Base-by-base conservation (phyloP, 2,329 filamentous ascomycete genomes). In the Fusarium ambrosium region DNA sequence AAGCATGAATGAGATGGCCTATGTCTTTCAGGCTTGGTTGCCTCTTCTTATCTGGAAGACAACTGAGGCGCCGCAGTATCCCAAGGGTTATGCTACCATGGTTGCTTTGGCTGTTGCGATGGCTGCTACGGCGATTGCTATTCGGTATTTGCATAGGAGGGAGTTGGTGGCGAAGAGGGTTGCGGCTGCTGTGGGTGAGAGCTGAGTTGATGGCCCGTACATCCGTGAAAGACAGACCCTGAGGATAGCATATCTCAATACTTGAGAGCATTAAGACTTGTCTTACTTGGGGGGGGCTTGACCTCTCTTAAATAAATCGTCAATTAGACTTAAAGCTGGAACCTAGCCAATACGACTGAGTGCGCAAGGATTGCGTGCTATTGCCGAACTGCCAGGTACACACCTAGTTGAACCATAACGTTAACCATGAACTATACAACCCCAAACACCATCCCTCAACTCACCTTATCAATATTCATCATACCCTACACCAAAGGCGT, bases 11-110 rank as follows among this genome's bases (percentile, higher is more conserved):
- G 88, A 92, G 78, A 88, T 93, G 83, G 91, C 91, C 0, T 93
- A 93, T 69, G 90, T 93, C 2, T 81, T 94, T 51, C 91, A 93
- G 77, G 90, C 91, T 0, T 94, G 92, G 92, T 79, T 94, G 48
- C 92, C 92, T 8, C 85, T 92, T 36, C 79, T 92, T 10, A 86
- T 92, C 11, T 93, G 91, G 91, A 88, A 91, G 81, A 89, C 91
- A 77, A 85, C 91, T 0, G 90, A 92, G 66, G 89, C 87, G 0
- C 91, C 91, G 0, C 73, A 83, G 51, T 93, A 92, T 66, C 84
- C 82, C 1, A 92, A 92, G 75, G 91, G 91, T 0, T 92, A 88
- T 61, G 85, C 89, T 22, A 91, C 90, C 0, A 86, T 87, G 71
- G 82, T 88, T 14, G 84, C 85, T 14, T 77, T 91, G 24, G 85